A percentile compares a stretch with the other conserved stretches of the same genome.
Evolutionary conservation across 2,329 filamentous ascomycete genomes (phyloP).

Genomic region (Trichoderma koningiopsis): DNA sequence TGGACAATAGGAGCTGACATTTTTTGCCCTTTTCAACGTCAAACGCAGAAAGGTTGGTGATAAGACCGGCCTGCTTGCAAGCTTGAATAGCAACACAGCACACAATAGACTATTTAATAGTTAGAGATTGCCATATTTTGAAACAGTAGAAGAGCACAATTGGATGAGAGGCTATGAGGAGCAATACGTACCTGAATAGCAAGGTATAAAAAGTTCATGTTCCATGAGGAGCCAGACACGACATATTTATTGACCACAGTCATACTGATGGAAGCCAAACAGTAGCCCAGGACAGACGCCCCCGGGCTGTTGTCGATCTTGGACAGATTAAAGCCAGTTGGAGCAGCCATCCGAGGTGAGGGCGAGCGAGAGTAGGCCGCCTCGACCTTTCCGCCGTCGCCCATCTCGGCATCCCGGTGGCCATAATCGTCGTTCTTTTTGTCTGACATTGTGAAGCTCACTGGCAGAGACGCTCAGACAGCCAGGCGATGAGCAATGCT

Average conservation of each 20-base stretch:
- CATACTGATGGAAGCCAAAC: constrained; percentile 96
- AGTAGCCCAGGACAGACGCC: constrained; percentile 86
- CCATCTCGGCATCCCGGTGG: constrained; percentile 67
- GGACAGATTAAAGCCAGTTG: constrained; percentile 41
- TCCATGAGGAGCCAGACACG: constrained; percentile 86
- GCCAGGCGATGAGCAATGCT: neutral
- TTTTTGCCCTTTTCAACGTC: constrained; percentile 87
- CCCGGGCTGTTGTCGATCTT: constrained; percentile 73
- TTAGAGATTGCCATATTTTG: constrained; percentile 21
- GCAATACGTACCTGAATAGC: constrained; percentile 73
- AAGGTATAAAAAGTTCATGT: constrained; percentile 94
- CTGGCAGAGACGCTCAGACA: constrained; percentile 2
- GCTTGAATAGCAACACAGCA: constrained; percentile 82
- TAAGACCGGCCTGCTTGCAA: constrained; percentile 79
- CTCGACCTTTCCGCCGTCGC: constrained; percentile 50
- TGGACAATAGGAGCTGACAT: constrained; percentile 61
- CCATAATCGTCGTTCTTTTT: constrained; percentile 85
- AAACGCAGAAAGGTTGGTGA: constrained; percentile 79
- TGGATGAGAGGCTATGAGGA: constrained; percentile 32
- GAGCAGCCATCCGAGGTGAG: constrained; percentile 28
- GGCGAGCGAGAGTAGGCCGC: constrained; percentile 37
- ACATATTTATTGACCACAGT: constrained; percentile 99
- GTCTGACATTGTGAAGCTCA: constrained; percentile 65
- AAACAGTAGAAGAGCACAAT: neutral
- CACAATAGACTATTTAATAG: constrained; percentile 70